A percentile compares a stretch with the other conserved stretches of the same genome.
Evolutionary conservation across 1,284 basidiomycete species (phyloP).

Genomic region (Microbotryomycetes sp.): DNA sequence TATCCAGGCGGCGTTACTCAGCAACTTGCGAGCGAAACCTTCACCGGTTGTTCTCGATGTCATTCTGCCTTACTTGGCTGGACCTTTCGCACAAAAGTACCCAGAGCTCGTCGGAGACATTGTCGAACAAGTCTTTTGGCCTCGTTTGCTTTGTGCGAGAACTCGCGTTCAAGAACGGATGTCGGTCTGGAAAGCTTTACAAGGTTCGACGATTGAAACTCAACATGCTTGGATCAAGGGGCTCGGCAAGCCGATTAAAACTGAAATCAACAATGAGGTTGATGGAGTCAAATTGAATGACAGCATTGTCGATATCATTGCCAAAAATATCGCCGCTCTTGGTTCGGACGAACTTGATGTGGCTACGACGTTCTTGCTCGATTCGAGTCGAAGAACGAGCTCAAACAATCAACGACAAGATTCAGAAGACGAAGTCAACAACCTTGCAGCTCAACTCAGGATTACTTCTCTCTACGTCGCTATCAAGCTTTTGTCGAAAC

Average conservation of each 20-base stretch:
- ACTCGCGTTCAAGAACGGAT: constrained; percentile 36
- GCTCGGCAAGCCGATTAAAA: background rate
- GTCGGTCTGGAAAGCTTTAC: constrained; percentile 1
- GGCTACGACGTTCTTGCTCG: constrained; percentile 20
- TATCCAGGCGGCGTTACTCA: constrained; percentile 51
- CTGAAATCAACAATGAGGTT: background rate
- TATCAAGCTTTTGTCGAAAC: constrained; percentile 9
- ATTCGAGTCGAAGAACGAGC: background rate
- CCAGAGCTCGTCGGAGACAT: constrained; percentile 47
- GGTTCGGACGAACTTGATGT: background rate
- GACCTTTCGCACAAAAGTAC: constrained; percentile 47
- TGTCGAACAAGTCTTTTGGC: constrained; percentile 61
- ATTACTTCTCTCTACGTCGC: constrained; percentile 14
- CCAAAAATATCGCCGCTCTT: constrained; percentile 22
- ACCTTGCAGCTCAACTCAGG: background rate
- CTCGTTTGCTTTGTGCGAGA: constrained; percentile 65
- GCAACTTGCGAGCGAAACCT: constrained; percentile 38
- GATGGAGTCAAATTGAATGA: constrained; percentile 7
- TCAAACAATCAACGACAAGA: background rate
- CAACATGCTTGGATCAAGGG: constrained; percentile 20
- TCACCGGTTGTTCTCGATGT: constrained; percentile 53
- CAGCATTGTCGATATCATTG: constrained; percentile 16
- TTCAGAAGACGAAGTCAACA: background rate
- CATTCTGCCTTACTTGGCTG: constrained; percentile 60
- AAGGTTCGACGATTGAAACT: constrained; percentile 19